phyloP scores from a whole-genome alignment of 2,329 filamentous ascomycete genomes.

The Aspergillus intermedius region DNA sequence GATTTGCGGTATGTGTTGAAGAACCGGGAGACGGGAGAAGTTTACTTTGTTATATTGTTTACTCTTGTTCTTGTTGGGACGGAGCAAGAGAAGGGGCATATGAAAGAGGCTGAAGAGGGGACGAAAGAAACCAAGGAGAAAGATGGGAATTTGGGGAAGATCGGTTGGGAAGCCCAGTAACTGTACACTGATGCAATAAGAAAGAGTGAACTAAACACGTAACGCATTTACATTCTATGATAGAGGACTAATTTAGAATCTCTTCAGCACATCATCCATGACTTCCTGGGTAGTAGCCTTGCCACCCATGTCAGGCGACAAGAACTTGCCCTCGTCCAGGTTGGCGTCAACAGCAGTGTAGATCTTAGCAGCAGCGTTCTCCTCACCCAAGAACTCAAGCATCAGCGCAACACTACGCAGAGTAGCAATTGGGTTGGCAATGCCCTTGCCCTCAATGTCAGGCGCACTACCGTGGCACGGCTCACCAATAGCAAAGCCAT shows the following conservation, averaged over 20 bases:
- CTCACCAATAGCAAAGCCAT: conserved; percentile 92
- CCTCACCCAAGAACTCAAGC: conserved; percentile 90
- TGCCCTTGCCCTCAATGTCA: conserved; percentile 85
- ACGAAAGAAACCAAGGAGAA: conserved; percentile 2
- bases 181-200: conserved; percentile 12
- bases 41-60: conserved; percentile 77
- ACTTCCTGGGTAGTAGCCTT: conserved; percentile 80
- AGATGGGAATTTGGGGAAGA: conserved; percentile 14
- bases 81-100: conserved; percentile 14
- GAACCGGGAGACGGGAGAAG: conserved; percentile 64
- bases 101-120: conserved; percentile 7
- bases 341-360: conserved; percentile 89
- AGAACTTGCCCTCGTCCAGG: conserved; percentile 70
- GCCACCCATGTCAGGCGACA: conserved; percentile 88
- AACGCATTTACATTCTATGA: conserved; percentile 1
- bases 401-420: conserved; percentile 85
- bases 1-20: conserved; percentile 87
- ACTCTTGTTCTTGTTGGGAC: conserved; percentile 53
- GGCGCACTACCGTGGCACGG: conserved; percentile 95
- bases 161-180: conserved; percentile 17
- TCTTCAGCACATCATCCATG: conserved; percentile 75
- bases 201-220: too few relatives aligned
- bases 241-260: conserved; percentile 51
- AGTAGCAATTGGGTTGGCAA: conserved; percentile 95
- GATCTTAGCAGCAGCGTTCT: conserved; percentile 78